phyloP scores from a whole-genome alignment of 2,329 filamentous ascomycete species.

The Fusarium temperatum region DNA sequence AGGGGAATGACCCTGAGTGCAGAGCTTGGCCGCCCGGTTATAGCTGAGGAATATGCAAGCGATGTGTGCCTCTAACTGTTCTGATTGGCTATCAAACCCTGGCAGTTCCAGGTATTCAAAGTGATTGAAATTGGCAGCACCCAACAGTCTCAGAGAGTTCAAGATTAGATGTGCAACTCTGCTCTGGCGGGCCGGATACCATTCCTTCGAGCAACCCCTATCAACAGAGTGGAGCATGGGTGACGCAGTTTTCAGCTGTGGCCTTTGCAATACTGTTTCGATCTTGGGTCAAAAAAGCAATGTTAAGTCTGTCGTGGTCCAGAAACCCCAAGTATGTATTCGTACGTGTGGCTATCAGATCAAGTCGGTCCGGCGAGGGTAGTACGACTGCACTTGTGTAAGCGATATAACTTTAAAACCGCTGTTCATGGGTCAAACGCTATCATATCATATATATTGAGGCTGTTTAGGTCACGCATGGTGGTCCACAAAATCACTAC shows the following conservation, averaged over 20 bases:
- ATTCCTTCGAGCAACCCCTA: conserved; percentile 28
- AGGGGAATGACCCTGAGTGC: not conserved
- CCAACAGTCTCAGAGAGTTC: conserved; percentile 13
- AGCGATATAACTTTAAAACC: not conserved
- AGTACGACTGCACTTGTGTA: not conserved
- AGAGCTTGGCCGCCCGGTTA: not conserved
- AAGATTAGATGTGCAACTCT: conserved; percentile 34
- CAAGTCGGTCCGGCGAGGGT: not conserved
- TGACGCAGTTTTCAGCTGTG: conserved; percentile 32
- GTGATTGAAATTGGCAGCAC: not conserved
- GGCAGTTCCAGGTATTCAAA: not conserved
- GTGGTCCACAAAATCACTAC: not conserved
- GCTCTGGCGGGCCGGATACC: conserved; percentile 32
- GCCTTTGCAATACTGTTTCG: conserved; percentile 4
- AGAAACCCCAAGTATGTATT: not conserved
- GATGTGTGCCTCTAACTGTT: not conserved
- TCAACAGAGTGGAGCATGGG: conserved; percentile 7
- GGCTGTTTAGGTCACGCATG: not conserved
- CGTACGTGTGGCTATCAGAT: not conserved
- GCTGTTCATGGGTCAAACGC: not conserved
- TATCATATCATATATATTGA: not conserved
- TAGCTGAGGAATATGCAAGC: not conserved
- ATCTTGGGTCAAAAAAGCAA: conserved; percentile 26
- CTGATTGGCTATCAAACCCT: conserved; percentile 17
- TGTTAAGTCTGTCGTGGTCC: conserved; percentile 10